Evolutionary conservation across 2,329 filamentous ascomycete species (phyloP), one percentile per base, ranked within the genome.

Genomic region (Fusarium circinatum): DNA sequence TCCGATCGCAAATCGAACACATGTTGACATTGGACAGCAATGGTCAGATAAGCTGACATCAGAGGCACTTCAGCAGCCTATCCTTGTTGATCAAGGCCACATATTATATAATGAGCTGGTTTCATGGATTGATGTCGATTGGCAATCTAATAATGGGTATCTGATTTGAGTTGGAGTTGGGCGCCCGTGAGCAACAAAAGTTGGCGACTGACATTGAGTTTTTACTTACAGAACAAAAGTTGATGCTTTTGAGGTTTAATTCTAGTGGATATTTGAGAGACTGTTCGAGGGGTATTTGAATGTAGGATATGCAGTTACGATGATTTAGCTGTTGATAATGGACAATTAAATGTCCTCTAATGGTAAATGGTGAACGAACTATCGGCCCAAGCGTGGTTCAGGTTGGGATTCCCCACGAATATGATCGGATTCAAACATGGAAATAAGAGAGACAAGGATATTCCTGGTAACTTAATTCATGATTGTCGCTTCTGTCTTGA

Each of bases 111-210:
- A 81, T 36, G 82, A 84, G 64, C 63, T 84, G 44, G 73, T 82
- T 47, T 80, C 80, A 4, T 83, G 83, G 82, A 82, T 83, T 65
- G 82, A 82, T 38, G 79, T 80, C 48, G 80, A 82, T 39, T 83
- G 82, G 82, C 76, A 79, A 32, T 67, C 78, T 38, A 78, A 80
- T 47, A 78, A 76, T 41, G 74, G 75, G 12, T 78, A 79, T 64
- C 68, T 80, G 39, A 75, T 76, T 55, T 78, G 41, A 54, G 20
- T 14, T 34, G 69, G 34, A 45, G 61, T 20, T 54, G 38, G 54
- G 26, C 51, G 34, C 24, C 26, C n/a, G 22, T 30, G 8, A 51
- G 17, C 22, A 51, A 38, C 32, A 59, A 51, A 38, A 51, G 56
- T 38, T 51, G 42, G 42, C 55, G 39, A 49, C 41, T 30, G 15